phyloP scores from a whole-genome alignment of 1,284 basidiomycete genomes.

The Cutaneotrichosporon dermatis region DNA sequence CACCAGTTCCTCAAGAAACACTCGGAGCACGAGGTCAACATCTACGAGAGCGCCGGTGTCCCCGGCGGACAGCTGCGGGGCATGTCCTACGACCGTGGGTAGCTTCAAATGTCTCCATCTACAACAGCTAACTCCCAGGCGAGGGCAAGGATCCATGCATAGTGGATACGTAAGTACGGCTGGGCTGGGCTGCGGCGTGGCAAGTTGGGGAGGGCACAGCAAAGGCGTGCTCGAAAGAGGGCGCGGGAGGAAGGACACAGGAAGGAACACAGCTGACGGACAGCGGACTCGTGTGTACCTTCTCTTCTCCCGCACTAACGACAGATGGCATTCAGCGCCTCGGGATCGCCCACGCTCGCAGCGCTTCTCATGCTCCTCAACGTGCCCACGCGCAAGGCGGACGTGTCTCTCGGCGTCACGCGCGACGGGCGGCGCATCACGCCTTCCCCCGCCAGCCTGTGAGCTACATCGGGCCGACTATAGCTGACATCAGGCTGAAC shows the following conservation, averaged over 20 bases:
- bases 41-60: conserved; percentile 66
- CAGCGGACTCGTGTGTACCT: conserved; percentile 46
- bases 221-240: too few relatives aligned
- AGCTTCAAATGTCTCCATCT: too few relatives aligned
- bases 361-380: conserved; percentile 60
- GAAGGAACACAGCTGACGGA: background rate
- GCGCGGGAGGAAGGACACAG: too few relatives aligned
- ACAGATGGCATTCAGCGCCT: conserved; percentile 73
- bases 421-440: conserved; percentile 50
- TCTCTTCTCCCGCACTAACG: background rate
- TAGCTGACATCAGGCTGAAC: conserved; percentile 51
- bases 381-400: conserved; percentile 57
- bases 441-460: background rate
- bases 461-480: too few relatives aligned
- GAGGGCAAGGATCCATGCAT: conserved; percentile 53
- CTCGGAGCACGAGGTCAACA: conserved; percentile 71
- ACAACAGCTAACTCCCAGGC: too few relatives aligned
- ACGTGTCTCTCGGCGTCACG: conserved; percentile 76
- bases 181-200: background rate
- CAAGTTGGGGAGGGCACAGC: too few relatives aligned
- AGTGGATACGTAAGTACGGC: conserved; percentile 50
- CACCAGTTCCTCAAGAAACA: conserved; percentile 65
- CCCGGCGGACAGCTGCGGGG: conserved; percentile 79
- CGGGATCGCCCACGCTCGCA: conserved; percentile 76
- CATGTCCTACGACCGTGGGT: conserved; percentile 55